These are phyloP conservation scores for Ogataea hybrid DNA, from an alignment of 1,139 yeast species.

Conservation along the genomic window DNA sequence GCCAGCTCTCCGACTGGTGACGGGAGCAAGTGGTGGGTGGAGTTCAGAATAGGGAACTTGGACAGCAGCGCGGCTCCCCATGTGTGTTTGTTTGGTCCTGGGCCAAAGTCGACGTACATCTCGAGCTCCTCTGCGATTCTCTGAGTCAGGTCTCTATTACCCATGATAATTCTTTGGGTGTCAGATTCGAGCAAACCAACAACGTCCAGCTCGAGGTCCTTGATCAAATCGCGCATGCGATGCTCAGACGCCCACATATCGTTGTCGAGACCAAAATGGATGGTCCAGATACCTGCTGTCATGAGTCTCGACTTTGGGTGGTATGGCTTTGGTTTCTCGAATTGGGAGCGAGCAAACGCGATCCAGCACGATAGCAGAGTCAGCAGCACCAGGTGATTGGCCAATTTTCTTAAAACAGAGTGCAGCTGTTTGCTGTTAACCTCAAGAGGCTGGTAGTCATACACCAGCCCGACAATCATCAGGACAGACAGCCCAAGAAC, in stretches of 20 bases:
- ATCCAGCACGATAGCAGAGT: slow-evolving; percentile 35
- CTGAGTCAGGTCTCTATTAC: slow-evolving; percentile 92
- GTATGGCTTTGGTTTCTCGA: slow-evolving; percentile 62
- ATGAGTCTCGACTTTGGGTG: slow-evolving; percentile 73
- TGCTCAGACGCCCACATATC: slow-evolving; percentile 98
- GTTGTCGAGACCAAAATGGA: slow-evolving; percentile 94
- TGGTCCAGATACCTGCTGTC: slow-evolving; percentile 97
- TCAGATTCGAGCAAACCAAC: slow-evolving; percentile 90
- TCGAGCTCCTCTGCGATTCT: slow-evolving; percentile 88
- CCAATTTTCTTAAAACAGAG: slow-evolving; percentile 20
- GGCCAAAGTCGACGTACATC: slow-evolving; percentile 95
- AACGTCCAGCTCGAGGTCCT: slow-evolving; percentile 85
- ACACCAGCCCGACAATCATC: slow-evolving; percentile 38
- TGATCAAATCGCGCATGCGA: slow-evolving; percentile 79
- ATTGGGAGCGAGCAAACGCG: slow-evolving; percentile 60
- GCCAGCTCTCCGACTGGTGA: slow-evolving; percentile 98
- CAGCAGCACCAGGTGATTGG: slow-evolving; percentile 26
- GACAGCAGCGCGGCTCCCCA: slow-evolving; percentile 96
- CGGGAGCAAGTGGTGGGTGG: slow-evolving; percentile 88
- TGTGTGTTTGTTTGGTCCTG: slow-evolving; percentile 96
- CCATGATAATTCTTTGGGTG: slow-evolving; percentile 91
- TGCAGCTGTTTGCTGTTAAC: slow-evolving; percentile 11
- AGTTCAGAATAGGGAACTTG: slow-evolving; percentile 87
- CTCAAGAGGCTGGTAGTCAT: slow-evolving; percentile 19
- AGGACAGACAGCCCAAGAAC: slow-evolving; percentile 56